phyloP scores from a whole-genome alignment of 306 rosid genomes.

The Rubus parviflorus region DNA sequence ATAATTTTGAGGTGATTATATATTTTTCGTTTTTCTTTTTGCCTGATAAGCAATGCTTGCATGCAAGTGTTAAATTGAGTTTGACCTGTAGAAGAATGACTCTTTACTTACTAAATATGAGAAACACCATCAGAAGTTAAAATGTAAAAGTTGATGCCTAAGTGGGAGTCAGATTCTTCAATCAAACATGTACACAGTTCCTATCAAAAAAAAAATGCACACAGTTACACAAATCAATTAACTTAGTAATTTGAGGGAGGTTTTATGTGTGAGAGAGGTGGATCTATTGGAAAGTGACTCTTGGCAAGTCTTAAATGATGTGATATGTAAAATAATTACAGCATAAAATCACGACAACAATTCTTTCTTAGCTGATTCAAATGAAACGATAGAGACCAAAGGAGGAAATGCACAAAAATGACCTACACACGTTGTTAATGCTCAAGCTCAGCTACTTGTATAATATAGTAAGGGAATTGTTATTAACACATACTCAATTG shows the following conservation, averaged over 20 bases:
- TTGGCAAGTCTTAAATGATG: neutral
- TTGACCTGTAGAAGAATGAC: neutral
- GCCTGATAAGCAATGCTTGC: neutral
- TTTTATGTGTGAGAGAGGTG: neutral
- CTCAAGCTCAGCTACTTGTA: too few species aligned
- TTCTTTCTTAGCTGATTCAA: too few species aligned
- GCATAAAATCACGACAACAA: too few species aligned
- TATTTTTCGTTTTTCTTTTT: neutral
- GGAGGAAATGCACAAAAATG: too few species aligned
- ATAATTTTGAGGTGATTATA: neutral
- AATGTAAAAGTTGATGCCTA: neutral
- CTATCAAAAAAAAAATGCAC: too few species aligned
- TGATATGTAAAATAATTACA: neutral
- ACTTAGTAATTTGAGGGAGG: neutral
- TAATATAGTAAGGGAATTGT: too few species aligned
- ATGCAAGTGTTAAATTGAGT: neutral
- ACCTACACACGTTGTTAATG: too few species aligned
- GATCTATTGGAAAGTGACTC: neutral
- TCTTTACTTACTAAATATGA: neutral
- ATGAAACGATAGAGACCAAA: too few species aligned
- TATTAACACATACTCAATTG: too few species aligned
- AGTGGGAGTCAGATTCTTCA: neutral
- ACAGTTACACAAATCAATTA: too few species aligned
- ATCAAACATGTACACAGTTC: neutral
- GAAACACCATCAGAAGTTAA: neutral